phyloP scores from a whole-genome alignment of 2,329 filamentous ascomycete species.

The Aspergillus ochraceoroseus region DNA sequence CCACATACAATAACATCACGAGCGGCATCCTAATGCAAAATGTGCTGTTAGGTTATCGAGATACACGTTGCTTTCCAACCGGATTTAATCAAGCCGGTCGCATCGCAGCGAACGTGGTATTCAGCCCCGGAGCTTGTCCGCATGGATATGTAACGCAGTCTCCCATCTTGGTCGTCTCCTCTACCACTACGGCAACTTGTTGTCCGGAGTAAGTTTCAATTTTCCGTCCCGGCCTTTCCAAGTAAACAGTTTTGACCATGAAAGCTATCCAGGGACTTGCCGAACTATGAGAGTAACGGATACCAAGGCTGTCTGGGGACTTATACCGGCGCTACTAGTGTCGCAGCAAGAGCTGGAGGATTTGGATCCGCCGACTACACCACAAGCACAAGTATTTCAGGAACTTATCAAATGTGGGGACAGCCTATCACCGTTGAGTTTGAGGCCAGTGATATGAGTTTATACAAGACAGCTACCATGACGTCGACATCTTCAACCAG shows the following conservation, averaged over 20 bases:
- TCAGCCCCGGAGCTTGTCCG: constrained; percentile 34
- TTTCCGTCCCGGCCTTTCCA: not conserved
- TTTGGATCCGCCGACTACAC: not conserved
- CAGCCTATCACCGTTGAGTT: constrained; percentile 1
- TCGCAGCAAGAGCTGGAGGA: not conserved
- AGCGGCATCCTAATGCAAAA: not conserved
- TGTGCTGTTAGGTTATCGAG: not conserved
- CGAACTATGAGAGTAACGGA: too few species aligned
- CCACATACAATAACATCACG: not conserved
- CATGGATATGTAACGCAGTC: not conserved
- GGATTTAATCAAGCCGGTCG: not conserved
- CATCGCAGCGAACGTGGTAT: constrained; percentile 30
- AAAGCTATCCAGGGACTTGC: too few species aligned
- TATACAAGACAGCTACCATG: too few species aligned
- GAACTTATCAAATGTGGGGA: constrained; percentile 1
- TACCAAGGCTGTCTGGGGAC: constrained; percentile 3
- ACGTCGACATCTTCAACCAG: too few species aligned
- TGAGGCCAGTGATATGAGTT: not conserved
- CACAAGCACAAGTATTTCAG: not conserved
- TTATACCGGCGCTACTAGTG: not conserved
- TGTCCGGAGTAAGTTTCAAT: not conserved
- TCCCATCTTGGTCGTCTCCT: not conserved
- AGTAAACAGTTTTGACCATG: not conserved
- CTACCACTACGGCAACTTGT: not conserved
- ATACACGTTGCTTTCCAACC: not conserved